Percentiles rank a stretch among this genome's conserved stretches.
Evolutionary conservation across 331 rosid species (phyloP).

Genomic region (Cucumis variabilis): DNA sequence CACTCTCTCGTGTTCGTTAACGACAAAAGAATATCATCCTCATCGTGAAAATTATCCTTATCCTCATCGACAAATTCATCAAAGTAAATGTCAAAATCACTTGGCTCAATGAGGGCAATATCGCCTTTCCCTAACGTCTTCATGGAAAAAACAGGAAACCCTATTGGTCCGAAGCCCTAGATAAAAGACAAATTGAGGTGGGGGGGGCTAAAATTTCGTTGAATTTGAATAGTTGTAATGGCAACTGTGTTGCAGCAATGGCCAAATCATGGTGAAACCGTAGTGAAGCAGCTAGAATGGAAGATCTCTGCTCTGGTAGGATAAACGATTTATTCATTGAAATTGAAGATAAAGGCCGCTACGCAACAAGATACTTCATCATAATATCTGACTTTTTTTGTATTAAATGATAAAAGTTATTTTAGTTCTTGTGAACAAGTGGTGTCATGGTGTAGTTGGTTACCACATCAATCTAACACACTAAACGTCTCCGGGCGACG

Average conservation of each 20-base stretch:
- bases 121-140: conserved; percentile 41
- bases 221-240: conserved; percentile 26
- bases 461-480: conserved; percentile 98
- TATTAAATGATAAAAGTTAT: background rate
- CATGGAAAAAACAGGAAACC: conserved; percentile 21
- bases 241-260: background rate
- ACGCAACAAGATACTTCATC: background rate
- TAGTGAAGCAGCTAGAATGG: conserved; percentile 33
- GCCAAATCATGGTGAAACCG: conserved; percentile 8
- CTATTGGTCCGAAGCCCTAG: conserved; percentile 23
- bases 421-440: accelerated
- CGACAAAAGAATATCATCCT: conserved; percentile 42
- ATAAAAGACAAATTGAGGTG: conserved; percentile 21
- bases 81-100: conserved; percentile 33
- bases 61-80: conserved; percentile 36
- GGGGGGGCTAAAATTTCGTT: conserved; percentile 36
- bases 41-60: conserved; percentile 36
- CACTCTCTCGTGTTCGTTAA: conserved; percentile 63
- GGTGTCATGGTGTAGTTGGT: conserved; percentile 84
- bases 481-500: conserved; percentile 96
- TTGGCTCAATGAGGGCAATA: conserved; percentile 14
- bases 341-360: background rate
- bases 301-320: conserved; percentile 44
- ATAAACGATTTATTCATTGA: background rate
- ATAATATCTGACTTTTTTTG: background rate